Conservation (phyloP, 495 filamentous ascomycete species). For the Aspergillus baeticus region DNA sequence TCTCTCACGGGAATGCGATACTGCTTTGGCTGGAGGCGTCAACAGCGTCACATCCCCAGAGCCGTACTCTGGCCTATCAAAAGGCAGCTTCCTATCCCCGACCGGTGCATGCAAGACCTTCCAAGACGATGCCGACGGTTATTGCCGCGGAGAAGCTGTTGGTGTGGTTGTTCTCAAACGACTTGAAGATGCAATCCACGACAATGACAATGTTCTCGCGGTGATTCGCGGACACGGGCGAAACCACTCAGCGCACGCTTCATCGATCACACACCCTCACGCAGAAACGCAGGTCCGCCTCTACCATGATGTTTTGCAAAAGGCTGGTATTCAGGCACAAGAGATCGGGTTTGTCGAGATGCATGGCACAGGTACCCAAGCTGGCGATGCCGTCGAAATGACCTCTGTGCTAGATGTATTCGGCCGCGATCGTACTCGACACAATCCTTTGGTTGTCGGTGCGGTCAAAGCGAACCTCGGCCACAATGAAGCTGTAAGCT, state of each 20-base stretch:
- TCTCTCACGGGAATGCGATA: not conserved
- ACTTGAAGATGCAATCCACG: not conserved
- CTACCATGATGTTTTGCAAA: slow-evolving; percentile 40
- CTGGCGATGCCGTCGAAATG: slow-evolving; percentile 33
- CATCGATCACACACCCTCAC: slow-evolving; percentile 43
- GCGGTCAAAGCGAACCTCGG: slow-evolving; percentile 37
- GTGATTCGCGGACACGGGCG: slow-evolving; percentile 15
- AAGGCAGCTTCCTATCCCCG: not conserved
- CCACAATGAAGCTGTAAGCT: slow-evolving; percentile 30
- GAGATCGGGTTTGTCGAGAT: slow-evolving; percentile 53
- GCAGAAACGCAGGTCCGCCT: slow-evolving; percentile 45
- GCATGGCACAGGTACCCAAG: slow-evolving; percentile 46
- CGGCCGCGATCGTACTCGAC: not conserved
- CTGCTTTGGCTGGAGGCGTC: not conserved
- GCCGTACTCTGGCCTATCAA: not conserved
- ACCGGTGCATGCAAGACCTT: slow-evolving; percentile 7
- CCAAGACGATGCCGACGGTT: not conserved
- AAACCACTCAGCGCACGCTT: slow-evolving; percentile 41
- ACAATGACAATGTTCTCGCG: slow-evolving; percentile 6
- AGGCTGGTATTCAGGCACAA: slow-evolving; percentile 42
- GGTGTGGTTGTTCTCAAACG: slow-evolving; percentile 4
- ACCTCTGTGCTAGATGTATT: slow-evolving; percentile 27
- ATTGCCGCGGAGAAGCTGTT: slow-evolving; percentile 5
- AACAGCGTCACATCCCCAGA: slow-evolving; percentile 2
- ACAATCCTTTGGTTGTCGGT: slow-evolving; percentile 20